Evolutionary conservation across 495 filamentous ascomycete genomes (phyloP).

Genomic region (Xylaria venustula): DNA sequence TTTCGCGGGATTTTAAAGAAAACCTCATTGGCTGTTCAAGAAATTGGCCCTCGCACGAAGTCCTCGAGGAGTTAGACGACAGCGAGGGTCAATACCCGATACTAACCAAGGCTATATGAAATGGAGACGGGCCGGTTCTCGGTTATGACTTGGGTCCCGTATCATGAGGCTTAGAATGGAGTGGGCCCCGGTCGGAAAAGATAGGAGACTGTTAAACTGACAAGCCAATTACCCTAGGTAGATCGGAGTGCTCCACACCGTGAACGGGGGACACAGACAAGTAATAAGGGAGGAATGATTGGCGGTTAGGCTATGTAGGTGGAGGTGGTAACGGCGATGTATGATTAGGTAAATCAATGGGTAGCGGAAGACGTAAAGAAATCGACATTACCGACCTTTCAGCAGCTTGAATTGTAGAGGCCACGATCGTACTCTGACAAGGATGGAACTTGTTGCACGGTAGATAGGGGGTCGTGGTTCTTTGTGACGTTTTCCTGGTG

Average conservation of each 20-base stretch:
- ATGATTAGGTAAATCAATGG: neutral
- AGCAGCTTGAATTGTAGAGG: neutral
- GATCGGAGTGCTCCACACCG: neutral
- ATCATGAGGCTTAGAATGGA: neutral
- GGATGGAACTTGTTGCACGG: neutral
- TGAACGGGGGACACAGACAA: neutral
- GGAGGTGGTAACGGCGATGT: neutral
- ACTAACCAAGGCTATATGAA: neutral
- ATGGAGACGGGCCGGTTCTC: neutral
- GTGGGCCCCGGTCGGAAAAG: slow-evolving; percentile 2
- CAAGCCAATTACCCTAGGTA: neutral
- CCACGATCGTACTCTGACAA: neutral
- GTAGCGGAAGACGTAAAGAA: neutral
- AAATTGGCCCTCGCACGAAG: neutral
- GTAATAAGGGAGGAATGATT: neutral
- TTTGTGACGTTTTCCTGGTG: neutral
- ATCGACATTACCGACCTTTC: slow-evolving; percentile 1
- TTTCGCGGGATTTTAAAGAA: neutral
- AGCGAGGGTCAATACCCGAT: neutral
- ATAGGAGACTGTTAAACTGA: slow-evolving; percentile 1
- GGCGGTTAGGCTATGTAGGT: neutral
- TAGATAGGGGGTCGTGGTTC: neutral
- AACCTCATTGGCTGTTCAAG: neutral
- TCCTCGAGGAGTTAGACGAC: neutral
- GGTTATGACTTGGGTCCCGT: slow-evolving; percentile 2